phyloP scores from a whole-genome alignment of 1,284 basidiomycete genomes.

The Ustilago loliicola region DNA sequence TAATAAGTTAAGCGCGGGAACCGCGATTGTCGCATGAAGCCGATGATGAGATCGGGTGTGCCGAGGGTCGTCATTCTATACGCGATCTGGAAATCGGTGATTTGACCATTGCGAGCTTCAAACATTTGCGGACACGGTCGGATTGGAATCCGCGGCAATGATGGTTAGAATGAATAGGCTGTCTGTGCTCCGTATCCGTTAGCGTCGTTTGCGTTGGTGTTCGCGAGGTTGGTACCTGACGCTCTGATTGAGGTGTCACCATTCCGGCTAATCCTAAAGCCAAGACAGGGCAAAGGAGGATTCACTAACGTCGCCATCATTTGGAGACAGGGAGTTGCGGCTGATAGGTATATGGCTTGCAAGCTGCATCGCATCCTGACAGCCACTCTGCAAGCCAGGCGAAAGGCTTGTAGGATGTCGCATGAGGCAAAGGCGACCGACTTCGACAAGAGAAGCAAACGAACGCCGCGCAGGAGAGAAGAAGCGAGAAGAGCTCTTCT shows the following conservation, averaged over 20 bases:
- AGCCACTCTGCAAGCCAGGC: conserved; percentile 1
- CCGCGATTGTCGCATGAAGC: not conserved
- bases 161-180: not conserved
- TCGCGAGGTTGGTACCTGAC: conserved; percentile 1
- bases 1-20: not conserved
- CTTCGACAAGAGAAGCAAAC: conserved; percentile 2
- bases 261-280: not conserved
- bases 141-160: not conserved
- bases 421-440: not conserved
- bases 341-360: not conserved
- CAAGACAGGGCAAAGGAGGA: not conserved
- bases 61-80: too few relatives aligned
- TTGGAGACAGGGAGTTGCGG: not conserved
- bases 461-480: not conserved
- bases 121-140: too few relatives aligned
- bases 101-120: too few relatives aligned
- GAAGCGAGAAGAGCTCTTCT: not conserved
- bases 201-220: not conserved
- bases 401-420: not conserved
- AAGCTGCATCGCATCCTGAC: not conserved
- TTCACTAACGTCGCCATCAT: not conserved
- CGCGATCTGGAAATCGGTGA: too few relatives aligned
- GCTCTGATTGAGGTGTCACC: not conserved
- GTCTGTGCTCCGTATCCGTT: conserved; percentile 5
- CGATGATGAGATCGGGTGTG: not conserved